These are phyloP conservation scores for Penstemon newberryi DNA, from an alignment of 257 asterid species.

Conservation along the genomic window DNA sequence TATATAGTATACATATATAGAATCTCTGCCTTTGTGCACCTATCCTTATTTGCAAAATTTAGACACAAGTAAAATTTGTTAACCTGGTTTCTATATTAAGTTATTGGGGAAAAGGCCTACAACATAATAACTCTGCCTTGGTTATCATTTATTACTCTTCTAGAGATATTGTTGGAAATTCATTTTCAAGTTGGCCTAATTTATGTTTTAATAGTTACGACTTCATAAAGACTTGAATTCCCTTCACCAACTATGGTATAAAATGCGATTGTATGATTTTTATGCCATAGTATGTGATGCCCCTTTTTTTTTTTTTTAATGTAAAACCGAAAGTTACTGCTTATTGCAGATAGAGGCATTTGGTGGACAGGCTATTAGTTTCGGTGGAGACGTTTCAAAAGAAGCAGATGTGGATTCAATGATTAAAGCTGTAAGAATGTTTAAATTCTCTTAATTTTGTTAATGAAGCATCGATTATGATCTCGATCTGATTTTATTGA, in stretches of 20 bases:
- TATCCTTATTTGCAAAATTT: not conserved
- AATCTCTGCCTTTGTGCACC: conserved; percentile 22
- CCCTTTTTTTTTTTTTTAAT: conserved; percentile 2
- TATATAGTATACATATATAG: not conserved
- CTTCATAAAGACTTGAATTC: conserved; percentile 3
- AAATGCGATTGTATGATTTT: not conserved
- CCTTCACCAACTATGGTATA: not conserved
- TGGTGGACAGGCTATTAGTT: conserved; percentile 87
- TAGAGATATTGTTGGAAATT: not conserved
- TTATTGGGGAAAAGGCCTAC: conserved; percentile 5
- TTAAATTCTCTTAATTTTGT: conserved; percentile 11
- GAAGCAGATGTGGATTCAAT: conserved; percentile 89
- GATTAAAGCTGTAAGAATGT: conserved; percentile 75
- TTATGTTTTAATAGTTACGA: conserved; percentile 2
- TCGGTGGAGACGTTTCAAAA: conserved; percentile 95
- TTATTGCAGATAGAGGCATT: conserved; percentile 73
- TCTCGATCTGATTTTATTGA: conserved; percentile 34
- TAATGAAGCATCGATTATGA: conserved; percentile 17
- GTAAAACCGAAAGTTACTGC: conserved; percentile 8
- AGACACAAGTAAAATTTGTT: not conserved
- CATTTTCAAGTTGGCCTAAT: conserved; percentile 1
- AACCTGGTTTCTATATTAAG: not conserved
- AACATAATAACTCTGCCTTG: not conserved
- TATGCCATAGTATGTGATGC: not conserved
- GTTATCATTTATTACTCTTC: not conserved